Evolutionary conservation across 1,284 basidiomycete species (phyloP), one percentile per base, ranked within the genome.

Genomic region (Leccinum griseonigrum): DNA sequence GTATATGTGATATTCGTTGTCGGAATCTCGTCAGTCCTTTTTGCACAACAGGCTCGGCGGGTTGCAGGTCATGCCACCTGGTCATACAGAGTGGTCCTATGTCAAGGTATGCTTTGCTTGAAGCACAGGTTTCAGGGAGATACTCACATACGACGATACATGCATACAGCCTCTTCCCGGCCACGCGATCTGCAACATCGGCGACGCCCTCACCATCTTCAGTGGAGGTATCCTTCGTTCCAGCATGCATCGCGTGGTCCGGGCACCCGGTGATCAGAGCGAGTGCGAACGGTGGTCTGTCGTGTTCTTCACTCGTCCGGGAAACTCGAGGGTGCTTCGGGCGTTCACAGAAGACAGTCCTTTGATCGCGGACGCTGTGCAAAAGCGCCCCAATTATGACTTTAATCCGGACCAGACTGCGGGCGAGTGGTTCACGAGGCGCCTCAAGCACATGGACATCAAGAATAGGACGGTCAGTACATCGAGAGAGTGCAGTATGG

Each of bases 301-400:
- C 40, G 40, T 18, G 40, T 43, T 43, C 5, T 43, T 43, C 40
- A 43, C 3, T 43, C 40, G 40, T 18, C 40, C n/a, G 10, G n/a
- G 40, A 1, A 43, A 43, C 40, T 43, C 40, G 40, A 43, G 1
- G 10, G n/a, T 18, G 10, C 40, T 43, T 18, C 40, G n/a, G 1
- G n/a, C 40, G 10, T 43, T 43, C 40, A 69, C 74, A 0, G 40
- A 43, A 3, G 40, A 43, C n/a, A 43, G 40, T 43, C 3, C 40
- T 18, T n/a, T 43, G 40, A 18, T 43, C 40, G 9, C 40, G 10
- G 40, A 18, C n/a, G n/a, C 40, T 43, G 40, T 11, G 4, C n/a
- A 43, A 43, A 43, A 40, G 16, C 38, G 4, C 38, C 38, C 16
- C 38, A 8, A 40, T 40, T 4, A 40, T 4, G n/a, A 40, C 16